Conservation (phyloP, 768 basidiomycete genomes). For the Infundibulicybe gibba region DNA sequence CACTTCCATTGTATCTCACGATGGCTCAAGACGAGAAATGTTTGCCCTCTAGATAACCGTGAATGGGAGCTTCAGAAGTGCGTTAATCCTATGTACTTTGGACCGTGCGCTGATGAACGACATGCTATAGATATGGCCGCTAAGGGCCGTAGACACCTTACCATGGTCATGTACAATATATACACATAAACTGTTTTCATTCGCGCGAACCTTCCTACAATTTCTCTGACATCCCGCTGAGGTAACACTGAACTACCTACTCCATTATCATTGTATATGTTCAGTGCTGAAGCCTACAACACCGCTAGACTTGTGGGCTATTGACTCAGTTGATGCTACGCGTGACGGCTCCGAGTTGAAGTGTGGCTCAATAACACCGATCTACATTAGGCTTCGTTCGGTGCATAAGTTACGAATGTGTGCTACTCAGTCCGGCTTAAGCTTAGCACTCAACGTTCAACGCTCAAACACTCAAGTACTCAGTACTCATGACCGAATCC, state of each 20-base stretch:
- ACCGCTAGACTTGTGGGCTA: no score
- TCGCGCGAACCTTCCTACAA: neutral
- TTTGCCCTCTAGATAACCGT: constrained; percentile 92
- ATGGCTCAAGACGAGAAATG: constrained; percentile 97
- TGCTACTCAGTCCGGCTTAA: no score
- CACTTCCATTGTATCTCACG: constrained; percentile 99
- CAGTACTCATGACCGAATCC: constrained; percentile 20
- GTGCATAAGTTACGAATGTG: no score
- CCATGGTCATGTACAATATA: neutral
- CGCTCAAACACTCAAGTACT: neutral
- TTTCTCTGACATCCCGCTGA: no score
- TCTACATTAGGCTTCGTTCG: no score
- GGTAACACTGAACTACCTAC: no score
- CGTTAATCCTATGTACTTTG: constrained; percentile 23
- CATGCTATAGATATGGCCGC: neutral
- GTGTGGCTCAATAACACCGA: no score
- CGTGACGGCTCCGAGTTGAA: no score
- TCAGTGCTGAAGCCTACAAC: no score
- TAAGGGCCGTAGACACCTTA: neutral
- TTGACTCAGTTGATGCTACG: no score
- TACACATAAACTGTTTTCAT: no score
- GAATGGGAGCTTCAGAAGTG: constrained; percentile 98
- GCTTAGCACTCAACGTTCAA: neutral
- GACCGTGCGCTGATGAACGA: neutral
- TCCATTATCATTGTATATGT: no score